phyloP scores from a whole-genome alignment of 345 rosid genomes.

The Lumnitzera littorea region DNA sequence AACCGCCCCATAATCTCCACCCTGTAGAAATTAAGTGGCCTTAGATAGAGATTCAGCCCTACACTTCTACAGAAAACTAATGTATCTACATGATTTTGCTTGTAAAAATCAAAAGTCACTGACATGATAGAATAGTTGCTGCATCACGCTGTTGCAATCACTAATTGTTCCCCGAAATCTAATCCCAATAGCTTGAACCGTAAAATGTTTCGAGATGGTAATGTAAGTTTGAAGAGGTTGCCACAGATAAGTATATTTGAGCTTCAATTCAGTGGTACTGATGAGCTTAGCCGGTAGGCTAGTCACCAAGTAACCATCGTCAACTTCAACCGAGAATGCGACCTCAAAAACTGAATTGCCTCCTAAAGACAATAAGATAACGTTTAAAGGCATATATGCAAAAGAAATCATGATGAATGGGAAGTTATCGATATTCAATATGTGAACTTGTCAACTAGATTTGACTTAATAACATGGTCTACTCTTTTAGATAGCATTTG shows the following conservation, averaged over 20 bases:
- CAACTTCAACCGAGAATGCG: conserved; percentile 69
- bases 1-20: conserved; percentile 40
- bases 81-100: not conserved
- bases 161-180: conserved; percentile 66
- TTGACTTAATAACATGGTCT: no score
- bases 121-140: conserved; percentile 53
- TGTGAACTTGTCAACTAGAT: no score
- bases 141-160: conserved; percentile 69
- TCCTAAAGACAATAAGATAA: conserved; percentile 28
- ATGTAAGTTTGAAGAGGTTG: conserved; percentile 87
- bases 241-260: conserved; percentile 52
- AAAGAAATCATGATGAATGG: no score
- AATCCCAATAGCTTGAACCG: conserved; percentile 64
- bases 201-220: conserved; percentile 64
- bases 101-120: conserved; percentile 10
- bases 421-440: no score
- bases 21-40: conserved; percentile 27
- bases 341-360: conserved; percentile 45
- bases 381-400: no score
- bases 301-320: conserved; percentile 54
- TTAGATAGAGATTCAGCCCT: not conserved
- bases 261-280: conserved; percentile 69
- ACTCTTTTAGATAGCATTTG: no score
- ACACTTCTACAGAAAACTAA: not conserved
- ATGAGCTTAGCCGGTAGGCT: conserved; percentile 65